These are phyloP conservation scores for Asparagopsis taxiformis DNA, from an alignment of 31 red algal species.

Conservation along the genomic window DNA sequence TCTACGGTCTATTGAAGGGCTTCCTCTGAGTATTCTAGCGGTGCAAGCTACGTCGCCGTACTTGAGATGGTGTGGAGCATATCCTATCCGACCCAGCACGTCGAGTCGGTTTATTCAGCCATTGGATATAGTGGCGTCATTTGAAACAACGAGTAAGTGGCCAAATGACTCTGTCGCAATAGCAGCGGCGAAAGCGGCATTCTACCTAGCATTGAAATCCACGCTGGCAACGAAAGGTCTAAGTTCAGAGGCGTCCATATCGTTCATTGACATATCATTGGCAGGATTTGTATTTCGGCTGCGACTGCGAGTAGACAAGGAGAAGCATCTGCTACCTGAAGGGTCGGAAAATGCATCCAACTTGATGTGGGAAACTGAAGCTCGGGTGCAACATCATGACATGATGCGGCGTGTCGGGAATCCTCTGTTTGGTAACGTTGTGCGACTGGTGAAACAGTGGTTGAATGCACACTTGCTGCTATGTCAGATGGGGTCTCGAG, in stretches of 20 bases:
- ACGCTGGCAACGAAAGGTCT: constrained; percentile 38
- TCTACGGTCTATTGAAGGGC: constrained; percentile 45
- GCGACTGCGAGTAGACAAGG: constrained; percentile 47
- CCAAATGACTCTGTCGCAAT: constrained; percentile 53
- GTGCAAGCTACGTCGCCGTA: constrained; percentile 54
- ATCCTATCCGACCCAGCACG: constrained; percentile 25
- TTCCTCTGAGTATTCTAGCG: constrained; percentile 34
- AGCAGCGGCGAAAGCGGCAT: constrained; percentile 48
- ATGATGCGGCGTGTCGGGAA: constrained; percentile 29
- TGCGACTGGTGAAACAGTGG: constrained; percentile 43
- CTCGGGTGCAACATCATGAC: constrained; percentile 33
- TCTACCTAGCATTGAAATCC: constrained; percentile 50
- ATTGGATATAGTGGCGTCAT: constrained; percentile 44
- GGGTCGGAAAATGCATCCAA: constrained; percentile 1
- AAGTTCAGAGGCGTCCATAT: constrained; percentile 31
- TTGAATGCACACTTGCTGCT: constrained; percentile 44
- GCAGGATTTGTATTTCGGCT: constrained; percentile 49
- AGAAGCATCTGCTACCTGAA: constrained; percentile 23
- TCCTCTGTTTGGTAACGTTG: constrained; percentile 28
- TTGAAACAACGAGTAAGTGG: constrained; percentile 50
- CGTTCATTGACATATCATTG: constrained; percentile 42
- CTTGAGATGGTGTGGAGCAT: constrained; percentile 41
- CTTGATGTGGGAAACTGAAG: constrained; percentile 51
- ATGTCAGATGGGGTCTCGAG: constrained; percentile 36
- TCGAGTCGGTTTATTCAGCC: constrained; percentile 28